Evolutionary conservation across 2,329 filamentous ascomycete genomes (phyloP), one percentile per base, ranked within the genome.

Genomic region (Fonsecaea pugnacius): DNA sequence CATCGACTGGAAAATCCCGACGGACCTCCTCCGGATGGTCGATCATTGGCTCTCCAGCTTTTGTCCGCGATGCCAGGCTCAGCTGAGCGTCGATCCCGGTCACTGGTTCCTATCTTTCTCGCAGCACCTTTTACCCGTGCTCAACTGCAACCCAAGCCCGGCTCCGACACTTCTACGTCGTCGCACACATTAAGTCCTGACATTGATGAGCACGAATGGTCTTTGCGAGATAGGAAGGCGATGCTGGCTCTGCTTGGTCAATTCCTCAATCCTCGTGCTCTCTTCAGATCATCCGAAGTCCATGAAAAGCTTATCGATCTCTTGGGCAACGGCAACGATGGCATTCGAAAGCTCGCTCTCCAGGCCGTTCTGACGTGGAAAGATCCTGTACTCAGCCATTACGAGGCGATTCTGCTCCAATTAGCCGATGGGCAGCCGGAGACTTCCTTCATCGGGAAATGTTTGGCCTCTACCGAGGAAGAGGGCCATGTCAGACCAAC

Each of bases 311-410:
- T 98, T 27, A 80, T 97, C 18, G 82, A 84, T 35, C 83, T 97
- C 24, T 82, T 97, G 69, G 86, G 88, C 50, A 96, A 97, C 73
- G 95, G 95, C 71, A 95, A 99, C 73, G 84, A 88, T 3, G 94
- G 97, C 70, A 86, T 96, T 16, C 95, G 99, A 75, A 94, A 90
- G 70, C 86, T 89, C 52, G 88, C 92, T 0, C 82, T 99, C 38
- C 93, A 92, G 75, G 91, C 90, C 8, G 85, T 99, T 7, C 82
- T 97, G 58, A 87, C 92, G 0, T 99, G 95, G 94, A 98, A 96
- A 75, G 86, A 90, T 63, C 83, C 89, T 1, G 87, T 84, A 8
- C 82, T 99, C 56, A 84, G 84, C 65, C 84, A 88, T 0, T 96
- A 98, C 73, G 87, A 92, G 71, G 92, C 97, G 70, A 91, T 93